Base-by-base conservation (phyloP, 1,284 basidiomycete genomes). In the Ceratobasidium sp. region DNA sequence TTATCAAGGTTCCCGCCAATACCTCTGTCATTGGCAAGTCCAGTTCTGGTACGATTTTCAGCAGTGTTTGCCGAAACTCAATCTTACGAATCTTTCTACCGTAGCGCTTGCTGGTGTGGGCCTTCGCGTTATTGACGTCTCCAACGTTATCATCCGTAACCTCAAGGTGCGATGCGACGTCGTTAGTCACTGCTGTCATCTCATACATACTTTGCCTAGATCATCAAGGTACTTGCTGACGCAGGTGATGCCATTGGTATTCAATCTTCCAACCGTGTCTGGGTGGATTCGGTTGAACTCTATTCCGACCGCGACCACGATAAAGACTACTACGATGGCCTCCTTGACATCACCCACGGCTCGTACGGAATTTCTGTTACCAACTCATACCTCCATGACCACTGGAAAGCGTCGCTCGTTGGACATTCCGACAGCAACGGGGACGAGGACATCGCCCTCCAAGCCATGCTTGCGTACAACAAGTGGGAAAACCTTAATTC, bases 231-330 rank as follows among this genome's bases (percentile, higher is more conserved):
- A 16, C 65, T 77, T n/a, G 75, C 75, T 23, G 75, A 69, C 0
- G 65, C 75, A 14, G 65, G 65, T 8, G 75, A 77, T 41, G 65
- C 75, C 30, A 69, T 79, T 20, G 78, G 67, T 23, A 59, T 79
- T 50, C 66, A 77, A 44, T 54, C 74, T 1, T 27, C 74, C 12
- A 70, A 35, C 38, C 54, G 60, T 8, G 52, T 79, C 30, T 77
- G 78, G 78, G 52, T 79, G 27, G 78, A 79, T 20, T 67, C 77
- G 77, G 81, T 84, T 73, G 74, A 79, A 30, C 62, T 79, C 33
- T 71, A 20, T 30, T 30, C 27, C 27, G 27, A 30, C 27, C 2
- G 27, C 2, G 27, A 30, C 27, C 27, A 30, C 2, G 74, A 77
- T 44, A 77, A 77, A 62, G 74, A 77, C 62, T 79, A 77, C 66